Evolutionary conservation across 2,329 filamentous ascomycete genomes (phyloP).

Genomic region (Stenocarpella maydis): DNA sequence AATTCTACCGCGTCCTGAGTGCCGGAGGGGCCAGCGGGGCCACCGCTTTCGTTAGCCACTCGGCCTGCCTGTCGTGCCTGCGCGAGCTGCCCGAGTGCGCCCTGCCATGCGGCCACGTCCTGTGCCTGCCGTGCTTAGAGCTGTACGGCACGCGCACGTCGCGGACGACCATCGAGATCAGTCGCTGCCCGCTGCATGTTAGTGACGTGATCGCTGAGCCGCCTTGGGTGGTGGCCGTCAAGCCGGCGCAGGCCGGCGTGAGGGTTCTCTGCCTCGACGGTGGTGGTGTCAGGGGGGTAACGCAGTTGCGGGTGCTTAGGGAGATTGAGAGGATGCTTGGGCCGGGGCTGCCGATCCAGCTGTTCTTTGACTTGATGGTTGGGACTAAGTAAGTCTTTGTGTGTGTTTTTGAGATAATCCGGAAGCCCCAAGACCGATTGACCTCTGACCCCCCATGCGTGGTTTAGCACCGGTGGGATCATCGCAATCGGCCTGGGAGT

Average conservation of each 20-base stretch:
- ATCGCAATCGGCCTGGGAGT: background rate
- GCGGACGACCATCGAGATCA: constrained; percentile 1
- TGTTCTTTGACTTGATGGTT: constrained; percentile 24
- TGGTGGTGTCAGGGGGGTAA: background rate
- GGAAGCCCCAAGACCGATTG: too few relatives aligned
- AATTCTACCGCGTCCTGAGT: background rate
- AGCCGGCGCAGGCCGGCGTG: constrained; percentile 42
- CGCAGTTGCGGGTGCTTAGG: background rate
- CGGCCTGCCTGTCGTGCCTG: constrained; percentile 23
- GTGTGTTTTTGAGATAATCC: accelerated
- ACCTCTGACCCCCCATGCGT: background rate
- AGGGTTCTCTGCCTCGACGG: constrained; percentile 36
- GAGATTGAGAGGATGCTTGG: constrained; percentile 15
- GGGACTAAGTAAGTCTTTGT: constrained; percentile 2
- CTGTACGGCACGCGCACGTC: background rate
- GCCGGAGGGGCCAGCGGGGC: background rate
- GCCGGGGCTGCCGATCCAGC: background rate
- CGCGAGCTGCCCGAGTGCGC: constrained; percentile 25
- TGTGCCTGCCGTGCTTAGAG: background rate
- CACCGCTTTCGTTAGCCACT: constrained; percentile 7
- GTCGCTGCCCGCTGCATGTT: background rate
- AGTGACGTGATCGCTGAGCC: constrained; percentile 39
- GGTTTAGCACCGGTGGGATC: background rate
- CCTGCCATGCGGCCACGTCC: background rate
- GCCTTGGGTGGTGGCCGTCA: constrained; percentile 43